These are phyloP conservation scores for Aspergillus leporis DNA, from an alignment of 495 filamentous ascomycete genomes.

Conservation along the genomic window DNA sequence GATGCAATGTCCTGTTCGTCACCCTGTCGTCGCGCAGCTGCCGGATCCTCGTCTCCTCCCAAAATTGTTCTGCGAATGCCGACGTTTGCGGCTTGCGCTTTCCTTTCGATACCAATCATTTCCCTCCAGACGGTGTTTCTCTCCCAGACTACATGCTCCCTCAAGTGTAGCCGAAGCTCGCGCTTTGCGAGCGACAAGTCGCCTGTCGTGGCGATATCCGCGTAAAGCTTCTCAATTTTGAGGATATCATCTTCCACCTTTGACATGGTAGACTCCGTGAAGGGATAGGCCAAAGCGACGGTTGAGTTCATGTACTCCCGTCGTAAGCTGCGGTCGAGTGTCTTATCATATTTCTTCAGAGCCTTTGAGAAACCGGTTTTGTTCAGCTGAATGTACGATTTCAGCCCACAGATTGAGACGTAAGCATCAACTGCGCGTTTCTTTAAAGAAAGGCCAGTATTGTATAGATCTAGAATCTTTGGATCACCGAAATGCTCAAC, in stretches of 20 bases:
- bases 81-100: constrained; percentile 92
- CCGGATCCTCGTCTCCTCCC: constrained; percentile 69
- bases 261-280: constrained; percentile 67
- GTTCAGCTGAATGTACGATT: constrained; percentile 95
- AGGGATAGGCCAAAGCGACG: constrained; percentile 75
- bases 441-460: constrained; percentile 83
- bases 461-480: constrained; percentile 66
- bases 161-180: constrained; percentile 85
- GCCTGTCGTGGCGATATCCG: constrained; percentile 76
- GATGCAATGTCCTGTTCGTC: constrained; percentile 66
- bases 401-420: constrained; percentile 91
- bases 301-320: constrained; percentile 68
- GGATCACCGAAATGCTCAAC: constrained; percentile 76
- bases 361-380: constrained; percentile 94
- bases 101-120: constrained; percentile 96
- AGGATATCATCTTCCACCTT: constrained; percentile 68
- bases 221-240: constrained; percentile 76
- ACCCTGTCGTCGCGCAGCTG: constrained; percentile 74
- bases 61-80: constrained; percentile 77
- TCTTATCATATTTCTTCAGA: constrained; percentile 99
- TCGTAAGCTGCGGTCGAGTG: constrained; percentile 75
- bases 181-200: constrained; percentile 71
- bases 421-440: constrained; percentile 85
- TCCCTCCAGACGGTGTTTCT: constrained; percentile 98
- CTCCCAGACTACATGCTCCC: constrained; percentile 99